A percentile compares a stretch with the other conserved stretches of the same genome.
Conservation (phyloP, 2,329 filamentous ascomycete genomes). For the Botrytis byssoidea region DNA sequence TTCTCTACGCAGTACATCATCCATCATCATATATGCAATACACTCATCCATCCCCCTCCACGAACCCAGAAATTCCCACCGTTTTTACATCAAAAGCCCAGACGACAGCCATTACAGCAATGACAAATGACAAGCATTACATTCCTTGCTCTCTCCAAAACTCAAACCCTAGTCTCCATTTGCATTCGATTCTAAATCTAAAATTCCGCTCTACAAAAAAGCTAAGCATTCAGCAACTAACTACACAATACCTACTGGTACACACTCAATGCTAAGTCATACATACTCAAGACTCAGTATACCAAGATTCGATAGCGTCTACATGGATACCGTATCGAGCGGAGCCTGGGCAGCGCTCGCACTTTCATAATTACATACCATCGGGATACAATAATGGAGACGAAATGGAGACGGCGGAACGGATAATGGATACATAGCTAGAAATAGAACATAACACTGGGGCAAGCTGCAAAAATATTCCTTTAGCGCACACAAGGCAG, state of each 20-base stretch:
- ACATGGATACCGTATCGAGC: not conserved
- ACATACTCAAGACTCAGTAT: not conserved
- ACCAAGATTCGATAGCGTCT: not conserved
- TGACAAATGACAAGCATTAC: not conserved
- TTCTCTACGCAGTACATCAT: not conserved
- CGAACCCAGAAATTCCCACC: not conserved
- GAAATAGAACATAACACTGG: not conserved
- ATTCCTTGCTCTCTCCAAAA: not conserved
- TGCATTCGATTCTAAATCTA: too few relatives aligned
- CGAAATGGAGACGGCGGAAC: not conserved
- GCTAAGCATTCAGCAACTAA: not conserved
- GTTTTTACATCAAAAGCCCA: not conserved
- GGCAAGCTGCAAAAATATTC: not conserved
- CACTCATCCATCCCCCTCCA: not conserved
- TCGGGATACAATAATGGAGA: not conserved
- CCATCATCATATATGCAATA: not conserved
- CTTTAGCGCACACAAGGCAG: not conserved
- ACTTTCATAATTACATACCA: not conserved
- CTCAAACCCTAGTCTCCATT: not conserved
- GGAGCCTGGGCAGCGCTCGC: not conserved
- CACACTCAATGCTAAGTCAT: too few relatives aligned
- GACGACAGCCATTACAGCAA: too few relatives aligned
- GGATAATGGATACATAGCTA: not conserved
- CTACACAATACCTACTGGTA: too few relatives aligned
- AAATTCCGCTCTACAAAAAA: not conserved